Evolutionary conservation across 441 rosid genomes (phyloP), one percentile per base, ranked within the genome.

Genomic region (Erodium moschatum): DNA sequence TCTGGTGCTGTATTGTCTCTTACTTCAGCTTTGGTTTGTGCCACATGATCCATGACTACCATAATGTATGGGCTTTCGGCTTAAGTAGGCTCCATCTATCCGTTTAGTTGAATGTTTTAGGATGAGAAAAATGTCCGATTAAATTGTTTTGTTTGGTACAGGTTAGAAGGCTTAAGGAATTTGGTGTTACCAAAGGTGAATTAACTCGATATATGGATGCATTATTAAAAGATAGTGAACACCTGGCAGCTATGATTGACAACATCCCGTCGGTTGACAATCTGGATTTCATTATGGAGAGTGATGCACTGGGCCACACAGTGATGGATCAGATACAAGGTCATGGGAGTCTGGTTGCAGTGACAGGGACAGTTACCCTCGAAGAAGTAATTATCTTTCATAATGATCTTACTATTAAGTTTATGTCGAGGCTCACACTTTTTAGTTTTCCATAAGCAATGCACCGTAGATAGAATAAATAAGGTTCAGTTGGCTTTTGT

Each of bases 301-400:
- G 96, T 75, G 97, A 89, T 85, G 99, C 99, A 18, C 73, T 95
- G 66, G 85, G 96, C 71, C 99, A 95, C 73, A 85, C 86, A 8
- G 95, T 95, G 71, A 95, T 95, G 99, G 99, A 95, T 81, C 97
- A 91, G 77, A 85, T 80, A 70, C 99, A 95, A 80, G 97, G 98
- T 71, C 98, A 92, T 79, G 97, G 85, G 78, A 83, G 96, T 78
- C 81, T 95, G 84, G 81, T 92, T 82, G 89, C 87, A 65, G 85
- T 95, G 74, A 86, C 95, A 64, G 97, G 92, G 77, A 90, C 96
- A 9, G 86, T 95, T 75, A 84, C 95, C 3, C 98, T 95, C 76
- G 92, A 86, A 77, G 99, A 92, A 82, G 98, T 89, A 81, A 76
- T 71, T 74, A 75, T 74, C 44, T 16, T 61, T 48, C 60, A 15